Evolutionary conservation across 306 rosid genomes (phyloP).

Genomic region (Quillaja saponaria): DNA sequence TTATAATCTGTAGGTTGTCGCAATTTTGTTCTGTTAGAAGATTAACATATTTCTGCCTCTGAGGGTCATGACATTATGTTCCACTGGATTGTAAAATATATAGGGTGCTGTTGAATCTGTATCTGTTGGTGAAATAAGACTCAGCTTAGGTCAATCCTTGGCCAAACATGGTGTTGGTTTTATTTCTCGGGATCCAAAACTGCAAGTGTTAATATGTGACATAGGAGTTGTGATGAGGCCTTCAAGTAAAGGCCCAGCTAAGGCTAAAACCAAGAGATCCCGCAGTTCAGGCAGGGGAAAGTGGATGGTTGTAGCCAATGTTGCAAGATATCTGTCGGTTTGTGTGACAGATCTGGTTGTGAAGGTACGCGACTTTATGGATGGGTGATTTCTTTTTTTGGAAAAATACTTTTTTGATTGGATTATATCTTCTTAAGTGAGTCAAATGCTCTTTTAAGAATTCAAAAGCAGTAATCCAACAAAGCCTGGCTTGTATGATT

Average conservation of each 20-base stretch:
- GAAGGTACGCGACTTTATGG: conserved; percentile 57
- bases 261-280: conserved; percentile 61
- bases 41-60: conserved; percentile 17
- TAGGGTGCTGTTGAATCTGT: conserved; percentile 93
- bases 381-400: neutral
- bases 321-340: conserved; percentile 88
- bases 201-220: conserved; percentile 88
- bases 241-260: conserved; percentile 57
- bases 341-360: conserved; percentile 85
- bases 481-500: too few species aligned
- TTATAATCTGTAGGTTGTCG: neutral
- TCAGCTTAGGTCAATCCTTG: conserved; percentile 90
- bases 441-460: neutral
- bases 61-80: conserved; percentile 31
- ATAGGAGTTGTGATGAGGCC: conserved; percentile 88
- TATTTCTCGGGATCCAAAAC: conserved; percentile 88
- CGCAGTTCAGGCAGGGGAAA: conserved; percentile 85
- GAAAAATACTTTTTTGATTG: conserved; percentile 4
- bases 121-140: conserved; percentile 89
- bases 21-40: conserved; percentile 29
- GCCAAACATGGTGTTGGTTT: conserved; percentile 88
- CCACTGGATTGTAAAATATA: conserved; percentile 35
- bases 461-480: too few species aligned
- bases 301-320: conserved; percentile 86
- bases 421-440: neutral